phyloP scores from a whole-genome alignment of 225 moss, liverwort and hornwort species.

The Anthoceros angustus region DNA sequence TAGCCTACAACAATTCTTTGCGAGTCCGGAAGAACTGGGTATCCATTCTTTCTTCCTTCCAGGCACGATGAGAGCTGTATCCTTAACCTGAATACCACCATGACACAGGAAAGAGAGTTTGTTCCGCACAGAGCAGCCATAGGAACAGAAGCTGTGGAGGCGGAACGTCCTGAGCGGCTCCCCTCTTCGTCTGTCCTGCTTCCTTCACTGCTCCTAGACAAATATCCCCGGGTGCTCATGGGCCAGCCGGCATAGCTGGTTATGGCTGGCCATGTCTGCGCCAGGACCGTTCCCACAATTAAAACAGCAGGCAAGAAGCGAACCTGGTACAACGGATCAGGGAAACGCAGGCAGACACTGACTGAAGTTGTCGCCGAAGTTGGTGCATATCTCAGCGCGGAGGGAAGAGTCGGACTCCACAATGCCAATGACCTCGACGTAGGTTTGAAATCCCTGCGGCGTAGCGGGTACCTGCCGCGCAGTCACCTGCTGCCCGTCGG shows the following conservation, averaged over 20 bases:
- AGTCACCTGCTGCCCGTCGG: constrained; percentile 55
- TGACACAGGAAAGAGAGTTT: too few species aligned
- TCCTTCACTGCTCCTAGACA: constrained; percentile 9
- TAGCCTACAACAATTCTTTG: neutral
- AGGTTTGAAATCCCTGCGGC: constrained; percentile 33
- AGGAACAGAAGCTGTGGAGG: too few species aligned
- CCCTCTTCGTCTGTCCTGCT: neutral
- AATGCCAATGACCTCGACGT: constrained; percentile 66
- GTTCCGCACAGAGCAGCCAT: too few species aligned
- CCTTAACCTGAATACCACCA: too few species aligned
- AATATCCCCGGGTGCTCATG: constrained; percentile 29
- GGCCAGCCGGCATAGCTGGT: constrained; percentile 46
- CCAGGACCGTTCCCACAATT: neutral
- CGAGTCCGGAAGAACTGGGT: neutral
- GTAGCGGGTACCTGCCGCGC: constrained; percentile 37
- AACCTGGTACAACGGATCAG: neutral
- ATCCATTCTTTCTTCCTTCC: too few species aligned
- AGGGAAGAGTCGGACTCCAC: constrained; percentile 48
- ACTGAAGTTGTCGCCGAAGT: constrained; percentile 77
- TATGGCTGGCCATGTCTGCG: constrained; percentile 58
- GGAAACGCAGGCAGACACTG: constrained; percentile 2
- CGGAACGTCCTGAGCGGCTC: neutral
- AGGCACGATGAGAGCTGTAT: too few species aligned
- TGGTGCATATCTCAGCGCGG: constrained; percentile 57
- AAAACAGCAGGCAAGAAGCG: neutral